A percentile compares a stretch with the other conserved stretches of the same genome.
Evolutionary conservation across 2,329 filamentous ascomycete species (phyloP).

Genomic region (Hypoxylon sp.): DNA sequence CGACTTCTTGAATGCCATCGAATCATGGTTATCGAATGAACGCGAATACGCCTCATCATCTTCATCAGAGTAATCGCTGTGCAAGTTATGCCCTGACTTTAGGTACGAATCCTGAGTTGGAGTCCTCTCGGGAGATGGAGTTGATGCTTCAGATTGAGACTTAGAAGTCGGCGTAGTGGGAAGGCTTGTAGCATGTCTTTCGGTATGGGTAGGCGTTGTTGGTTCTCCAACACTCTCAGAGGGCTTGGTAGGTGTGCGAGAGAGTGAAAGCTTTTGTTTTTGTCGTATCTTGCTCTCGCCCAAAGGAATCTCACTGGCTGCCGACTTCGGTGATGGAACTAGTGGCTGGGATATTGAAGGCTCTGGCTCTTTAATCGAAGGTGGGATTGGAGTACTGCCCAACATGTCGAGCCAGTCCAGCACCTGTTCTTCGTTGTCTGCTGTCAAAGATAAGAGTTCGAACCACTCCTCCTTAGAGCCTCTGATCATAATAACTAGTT

Average conservation of each 20-base stretch:
- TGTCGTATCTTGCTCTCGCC: constrained; percentile 56
- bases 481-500: constrained; percentile 90
- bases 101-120: constrained; percentile 56
- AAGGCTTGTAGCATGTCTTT: constrained; percentile 51
- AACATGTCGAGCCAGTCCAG: constrained; percentile 91
- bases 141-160: constrained; percentile 41
- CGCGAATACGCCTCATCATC: constrained; percentile 27
- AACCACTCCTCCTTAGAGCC: constrained; percentile 83
- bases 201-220: constrained; percentile 57
- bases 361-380: constrained; percentile 57
- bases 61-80: constrained; percentile 30
- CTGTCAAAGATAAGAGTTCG: constrained; percentile 83
- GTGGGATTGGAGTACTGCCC: constrained; percentile 66
- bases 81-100: constrained; percentile 42
- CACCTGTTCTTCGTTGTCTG: constrained; percentile 82
- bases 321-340: constrained; percentile 46
- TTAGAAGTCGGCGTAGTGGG: constrained; percentile 51
- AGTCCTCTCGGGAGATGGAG: constrained; percentile 56
- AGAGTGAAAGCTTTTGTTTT: constrained; percentile 37
- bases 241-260: constrained; percentile 46
- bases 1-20: constrained; percentile 55
- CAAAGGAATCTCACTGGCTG: constrained; percentile 57
- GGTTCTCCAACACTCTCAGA: constrained; percentile 48
- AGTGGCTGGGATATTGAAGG: constrained; percentile 48
- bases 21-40: constrained; percentile 55